Evolutionary conservation across 345 rosid genomes (phyloP).

Genomic region (Ceriops tagal): DNA sequence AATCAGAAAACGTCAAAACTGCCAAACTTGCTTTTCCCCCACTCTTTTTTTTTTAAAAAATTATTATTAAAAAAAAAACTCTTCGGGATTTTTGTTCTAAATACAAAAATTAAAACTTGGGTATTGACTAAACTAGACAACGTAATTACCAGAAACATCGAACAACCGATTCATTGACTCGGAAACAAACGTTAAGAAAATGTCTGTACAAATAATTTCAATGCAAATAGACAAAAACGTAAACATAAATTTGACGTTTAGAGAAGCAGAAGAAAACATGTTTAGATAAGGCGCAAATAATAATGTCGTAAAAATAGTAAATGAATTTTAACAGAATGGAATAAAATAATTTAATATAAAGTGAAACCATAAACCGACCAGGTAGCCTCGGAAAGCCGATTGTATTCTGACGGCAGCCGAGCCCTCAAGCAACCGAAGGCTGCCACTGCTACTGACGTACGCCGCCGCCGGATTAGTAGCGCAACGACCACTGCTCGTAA

Average conservation of each 20-base stretch:
- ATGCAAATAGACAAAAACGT: too few relatives aligned
- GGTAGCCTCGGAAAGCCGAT: slow-evolving; percentile 80
- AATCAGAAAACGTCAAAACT: neutral
- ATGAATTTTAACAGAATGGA: neutral
- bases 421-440: slow-evolving; percentile 29
- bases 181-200: too few relatives aligned
- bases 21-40: neutral
- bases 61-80: neutral
- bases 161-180: too few relatives aligned
- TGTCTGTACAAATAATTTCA: too few relatives aligned
- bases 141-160: too few relatives aligned
- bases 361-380: slow-evolving; percentile 43
- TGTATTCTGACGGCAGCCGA: slow-evolving; percentile 75
- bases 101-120: too few relatives aligned
- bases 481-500: slow-evolving; percentile 72
- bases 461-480: slow-evolving; percentile 20
- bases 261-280: too few relatives aligned
- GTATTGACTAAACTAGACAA: too few relatives aligned
- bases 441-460: slow-evolving; percentile 24
- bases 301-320: too few relatives aligned
- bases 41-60: too few relatives aligned
- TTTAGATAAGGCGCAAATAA: too few relatives aligned
- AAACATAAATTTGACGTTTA: too few relatives aligned
- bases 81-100: neutral
- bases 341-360: neutral